These are phyloP conservation scores for Pascua guehoae DNA, from an alignment of 1,284 basidiomycete genomes.

Conservation along the genomic window DNA sequence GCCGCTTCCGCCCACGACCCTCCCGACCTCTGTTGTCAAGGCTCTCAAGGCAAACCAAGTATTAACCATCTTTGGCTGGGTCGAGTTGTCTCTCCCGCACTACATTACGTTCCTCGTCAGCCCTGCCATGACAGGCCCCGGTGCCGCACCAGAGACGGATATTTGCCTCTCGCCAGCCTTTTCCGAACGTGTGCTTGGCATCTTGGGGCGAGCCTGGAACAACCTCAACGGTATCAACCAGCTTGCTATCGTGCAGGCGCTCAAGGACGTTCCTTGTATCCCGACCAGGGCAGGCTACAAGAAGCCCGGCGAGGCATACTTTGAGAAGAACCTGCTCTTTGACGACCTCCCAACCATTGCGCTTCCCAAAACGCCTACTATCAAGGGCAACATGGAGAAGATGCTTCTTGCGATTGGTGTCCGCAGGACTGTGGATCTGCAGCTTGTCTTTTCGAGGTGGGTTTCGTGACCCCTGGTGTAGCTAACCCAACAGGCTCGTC, in stretches of 20 bases:
- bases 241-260: conserved; percentile 57
- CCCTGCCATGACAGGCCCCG: conserved; percentile 52
- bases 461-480: conserved; percentile 11
- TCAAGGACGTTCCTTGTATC: conserved; percentile 71
- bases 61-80: conserved; percentile 66
- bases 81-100: conserved; percentile 68
- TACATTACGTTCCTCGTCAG: conserved; percentile 70
- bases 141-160: conserved; percentile 58
- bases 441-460: conserved; percentile 77
- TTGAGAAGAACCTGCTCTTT: conserved; percentile 82
- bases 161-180: conserved; percentile 67
- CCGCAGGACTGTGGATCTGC: conserved; percentile 84
- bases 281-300: conserved; percentile 77
- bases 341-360: conserved; percentile 78
- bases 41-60: conserved; percentile 62
- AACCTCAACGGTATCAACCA: conserved; percentile 62
- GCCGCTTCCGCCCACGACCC: conserved; percentile 71
- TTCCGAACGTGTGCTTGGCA: conserved; percentile 73
- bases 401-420: conserved; percentile 76
- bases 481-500: conserved; percentile 51
- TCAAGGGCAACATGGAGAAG: conserved; percentile 75
- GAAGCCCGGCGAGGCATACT: conserved; percentile 74
- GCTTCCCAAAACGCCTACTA: conserved; percentile 62
- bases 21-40: conserved; percentile 68
- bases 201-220: conserved; percentile 73